Conservation (phyloP, 495 filamentous ascomycete species). For the Coniosporium apollinis region DNA sequence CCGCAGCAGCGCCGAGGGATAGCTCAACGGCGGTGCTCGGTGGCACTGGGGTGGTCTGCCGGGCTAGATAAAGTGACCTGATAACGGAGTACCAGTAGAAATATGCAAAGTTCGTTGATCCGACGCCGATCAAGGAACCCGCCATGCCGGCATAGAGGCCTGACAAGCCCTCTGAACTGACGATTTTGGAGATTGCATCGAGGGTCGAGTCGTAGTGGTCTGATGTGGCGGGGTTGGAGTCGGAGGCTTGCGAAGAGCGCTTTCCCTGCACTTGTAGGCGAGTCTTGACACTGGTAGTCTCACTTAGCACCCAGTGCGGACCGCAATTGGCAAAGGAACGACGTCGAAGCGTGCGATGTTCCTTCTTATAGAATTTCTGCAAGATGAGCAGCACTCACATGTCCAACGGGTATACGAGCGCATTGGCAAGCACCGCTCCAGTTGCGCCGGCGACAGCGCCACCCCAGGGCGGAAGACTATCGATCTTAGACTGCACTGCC, state of each 20-base stretch:
- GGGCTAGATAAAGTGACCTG: slow-evolving; percentile 62
- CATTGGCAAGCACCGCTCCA: slow-evolving; percentile 87
- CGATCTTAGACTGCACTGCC: slow-evolving; percentile 67
- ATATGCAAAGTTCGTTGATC: slow-evolving; percentile 97
- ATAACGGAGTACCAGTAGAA: slow-evolving; percentile 98
- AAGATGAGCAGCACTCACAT: slow-evolving; percentile 53
- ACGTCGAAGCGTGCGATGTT: too few species aligned
- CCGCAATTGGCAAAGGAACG: too few species aligned
- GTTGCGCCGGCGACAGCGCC: slow-evolving; percentile 83
- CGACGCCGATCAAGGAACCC: slow-evolving; percentile 77
- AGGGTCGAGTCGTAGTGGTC: slow-evolving; percentile 69
- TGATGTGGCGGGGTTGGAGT: slow-evolving; percentile 18
- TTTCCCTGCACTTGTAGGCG: slow-evolving; percentile 94
- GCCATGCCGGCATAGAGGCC: slow-evolving; percentile 83
- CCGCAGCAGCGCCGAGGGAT: slow-evolving; percentile 70
- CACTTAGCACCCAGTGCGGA: too few species aligned
- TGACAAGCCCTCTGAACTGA: slow-evolving; percentile 57
- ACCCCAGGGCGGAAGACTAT: slow-evolving; percentile 76
- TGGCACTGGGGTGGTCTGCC: slow-evolving; percentile 38
- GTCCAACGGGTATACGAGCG: slow-evolving; percentile 89
- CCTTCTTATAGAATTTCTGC: too few species aligned
- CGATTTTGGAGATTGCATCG: slow-evolving; percentile 78
- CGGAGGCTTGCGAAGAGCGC: slow-evolving; percentile 33
- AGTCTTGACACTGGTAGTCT: slow-evolving; percentile 88
- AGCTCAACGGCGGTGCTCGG: slow-evolving; percentile 80